Conservation (phyloP, 208 protist genomes). For the Trypanosoma theileri region DNA sequence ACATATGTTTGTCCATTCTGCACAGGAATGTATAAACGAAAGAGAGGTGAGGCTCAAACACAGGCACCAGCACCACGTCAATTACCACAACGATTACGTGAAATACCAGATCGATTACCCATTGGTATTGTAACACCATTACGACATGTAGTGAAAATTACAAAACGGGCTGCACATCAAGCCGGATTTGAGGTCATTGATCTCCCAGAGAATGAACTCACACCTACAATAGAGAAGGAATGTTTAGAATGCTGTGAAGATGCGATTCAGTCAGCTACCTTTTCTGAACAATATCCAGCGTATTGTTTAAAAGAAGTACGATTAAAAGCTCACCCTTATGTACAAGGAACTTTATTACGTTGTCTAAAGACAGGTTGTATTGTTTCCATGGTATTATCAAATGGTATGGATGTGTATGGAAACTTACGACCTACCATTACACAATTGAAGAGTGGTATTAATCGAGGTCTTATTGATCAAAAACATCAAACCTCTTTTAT, state of each 20-base stretch:
- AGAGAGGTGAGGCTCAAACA: not conserved
- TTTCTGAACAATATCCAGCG: constrained; percentile 69
- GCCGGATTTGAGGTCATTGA: constrained; percentile 51
- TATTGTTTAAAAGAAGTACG: constrained; percentile 76
- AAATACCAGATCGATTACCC: constrained; percentile 61
- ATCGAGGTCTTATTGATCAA: constrained; percentile 43
- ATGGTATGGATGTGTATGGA: constrained; percentile 84
- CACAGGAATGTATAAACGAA: constrained; percentile 17
- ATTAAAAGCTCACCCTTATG: constrained; percentile 49
- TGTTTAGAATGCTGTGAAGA: constrained; percentile 63
- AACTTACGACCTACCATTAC: constrained; percentile 73
- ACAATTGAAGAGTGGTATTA: constrained; percentile 65
- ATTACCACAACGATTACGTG: constrained; percentile 54
- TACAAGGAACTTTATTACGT: constrained; percentile 66
- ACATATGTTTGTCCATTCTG: constrained; percentile 72
- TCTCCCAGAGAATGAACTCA: constrained; percentile 42
- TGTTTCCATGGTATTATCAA: constrained; percentile 68
- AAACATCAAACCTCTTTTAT: constrained; percentile 44
- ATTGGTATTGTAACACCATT: constrained; percentile 27
- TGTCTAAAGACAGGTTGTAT: constrained; percentile 25
- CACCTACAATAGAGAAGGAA: constrained; percentile 40
- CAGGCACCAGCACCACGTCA: constrained; percentile 52
- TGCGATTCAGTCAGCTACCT: constrained; percentile 67
- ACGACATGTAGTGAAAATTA: constrained; percentile 21
- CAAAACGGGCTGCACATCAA: constrained; percentile 32